Conservation (phyloP, 139 green algal species). For the Volvox africanus region DNA sequence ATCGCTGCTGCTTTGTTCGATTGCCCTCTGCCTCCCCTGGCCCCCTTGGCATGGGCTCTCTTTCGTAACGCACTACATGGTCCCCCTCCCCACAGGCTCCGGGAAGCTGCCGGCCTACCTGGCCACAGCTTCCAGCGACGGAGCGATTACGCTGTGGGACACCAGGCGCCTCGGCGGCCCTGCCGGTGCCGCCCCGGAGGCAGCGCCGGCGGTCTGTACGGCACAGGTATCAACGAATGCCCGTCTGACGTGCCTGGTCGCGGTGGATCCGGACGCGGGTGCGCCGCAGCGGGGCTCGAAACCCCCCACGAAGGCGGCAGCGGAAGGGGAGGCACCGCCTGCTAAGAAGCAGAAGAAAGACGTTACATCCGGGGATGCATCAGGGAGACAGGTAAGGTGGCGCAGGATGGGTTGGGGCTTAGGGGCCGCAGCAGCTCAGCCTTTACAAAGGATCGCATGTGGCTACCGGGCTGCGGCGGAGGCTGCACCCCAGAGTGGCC, state of each 20-base stretch:
- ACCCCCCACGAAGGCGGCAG: neutral
- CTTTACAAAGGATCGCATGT: too few species aligned
- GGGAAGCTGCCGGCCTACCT: constrained; percentile 54
- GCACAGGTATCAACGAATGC: constrained; percentile 42
- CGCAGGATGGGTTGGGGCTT: too few species aligned
- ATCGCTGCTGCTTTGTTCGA: too few species aligned
- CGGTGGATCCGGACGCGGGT: constrained; percentile 19
- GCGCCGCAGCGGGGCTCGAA: neutral
- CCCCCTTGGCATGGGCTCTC: neutral
- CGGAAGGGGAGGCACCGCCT: neutral
- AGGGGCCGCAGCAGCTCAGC: too few species aligned
- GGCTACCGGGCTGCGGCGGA: too few species aligned
- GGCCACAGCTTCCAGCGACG: constrained; percentile 74
- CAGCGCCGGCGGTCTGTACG: neutral
- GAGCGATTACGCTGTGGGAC: constrained; percentile 81
- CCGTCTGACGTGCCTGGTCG: constrained; percentile 61
- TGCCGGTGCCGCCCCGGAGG: neutral
- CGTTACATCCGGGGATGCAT: too few species aligned
- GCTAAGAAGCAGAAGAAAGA: neutral
- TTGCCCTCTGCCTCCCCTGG: neutral
- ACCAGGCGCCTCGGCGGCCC: neutral
- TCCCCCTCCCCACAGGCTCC: neutral
- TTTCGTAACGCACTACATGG: too few species aligned
- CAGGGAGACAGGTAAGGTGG: too few species aligned
- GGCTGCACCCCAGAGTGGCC: too few species aligned